Percentiles rank a stretch among this genome's conserved stretches.
Conservation (phyloP, 2,329 filamentous ascomycete species). For the Lachnellula suecica region DNA sequence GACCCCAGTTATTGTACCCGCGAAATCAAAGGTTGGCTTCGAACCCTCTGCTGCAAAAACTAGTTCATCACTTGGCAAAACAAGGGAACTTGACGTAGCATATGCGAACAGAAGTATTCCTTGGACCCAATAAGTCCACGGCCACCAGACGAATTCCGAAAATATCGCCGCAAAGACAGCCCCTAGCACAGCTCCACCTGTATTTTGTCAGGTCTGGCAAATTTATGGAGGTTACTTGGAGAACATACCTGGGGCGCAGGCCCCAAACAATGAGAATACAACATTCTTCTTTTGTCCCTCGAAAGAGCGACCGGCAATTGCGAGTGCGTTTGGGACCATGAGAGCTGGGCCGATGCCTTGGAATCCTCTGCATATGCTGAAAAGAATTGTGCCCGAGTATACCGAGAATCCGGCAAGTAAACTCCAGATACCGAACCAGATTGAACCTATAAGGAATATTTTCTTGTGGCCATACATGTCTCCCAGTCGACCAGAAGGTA, state of each 20-base stretch:
- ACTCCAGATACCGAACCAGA: constrained; percentile 18
- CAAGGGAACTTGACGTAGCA: not conserved
- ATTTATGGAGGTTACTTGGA: constrained; percentile 2
- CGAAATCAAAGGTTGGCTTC: constrained; percentile 26
- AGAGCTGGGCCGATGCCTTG: constrained; percentile 64
- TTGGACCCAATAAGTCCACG: constrained; percentile 49
- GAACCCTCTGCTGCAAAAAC: not conserved
- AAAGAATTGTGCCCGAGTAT: constrained; percentile 26
- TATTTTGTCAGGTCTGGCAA: not conserved
- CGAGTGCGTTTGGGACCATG: constrained; percentile 62
- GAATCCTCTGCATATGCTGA: constrained; percentile 48
- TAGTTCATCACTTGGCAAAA: not conserved
- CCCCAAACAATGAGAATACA: constrained; percentile 52
- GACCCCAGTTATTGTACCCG: constrained; percentile 42
- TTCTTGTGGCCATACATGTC: constrained; percentile 57
- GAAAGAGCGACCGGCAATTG: constrained; percentile 59
- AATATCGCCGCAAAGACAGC: constrained; percentile 2
- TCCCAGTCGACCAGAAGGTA: constrained; percentile 56
- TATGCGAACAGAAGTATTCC: constrained; percentile 34
- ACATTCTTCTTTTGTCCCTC: constrained; percentile 57
- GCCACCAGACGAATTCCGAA: constrained; percentile 45
- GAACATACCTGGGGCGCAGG: not conserved
- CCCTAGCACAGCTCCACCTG: not conserved
- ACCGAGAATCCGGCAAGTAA: constrained; percentile 23
- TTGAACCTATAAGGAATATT: constrained; percentile 49